Evolutionary conservation across 73 alveolate species (phyloP).

Genomic region (Paramecium tetraurelia): DNA sequence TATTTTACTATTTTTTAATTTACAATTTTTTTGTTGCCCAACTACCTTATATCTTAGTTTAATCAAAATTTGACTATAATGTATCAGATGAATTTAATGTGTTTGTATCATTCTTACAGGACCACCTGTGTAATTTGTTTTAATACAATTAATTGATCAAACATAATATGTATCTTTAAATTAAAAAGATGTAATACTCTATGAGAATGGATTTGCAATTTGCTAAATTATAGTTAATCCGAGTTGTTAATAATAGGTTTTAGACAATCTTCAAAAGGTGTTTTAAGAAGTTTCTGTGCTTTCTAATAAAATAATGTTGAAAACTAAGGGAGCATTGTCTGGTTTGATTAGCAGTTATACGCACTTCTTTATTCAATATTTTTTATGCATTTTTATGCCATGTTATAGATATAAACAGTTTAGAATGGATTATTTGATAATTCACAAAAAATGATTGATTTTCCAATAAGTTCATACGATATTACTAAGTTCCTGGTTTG

Average conservation of each 20-base stretch:
- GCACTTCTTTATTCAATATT: not conserved
- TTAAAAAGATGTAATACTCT: not conserved
- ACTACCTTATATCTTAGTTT: too few species aligned
- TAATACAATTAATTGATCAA: not conserved
- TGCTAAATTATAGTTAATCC: not conserved
- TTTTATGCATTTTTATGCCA: not conserved
- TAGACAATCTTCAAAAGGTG: not conserved
- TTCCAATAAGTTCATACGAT: not conserved
- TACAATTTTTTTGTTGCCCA: too few species aligned
- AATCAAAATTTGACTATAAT: too few species aligned
- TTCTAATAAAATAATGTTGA: not conserved
- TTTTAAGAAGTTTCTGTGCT: not conserved
- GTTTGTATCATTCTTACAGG: not conserved
- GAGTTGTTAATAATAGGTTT: not conserved
- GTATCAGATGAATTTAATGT: not conserved
- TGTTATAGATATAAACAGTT: not conserved
- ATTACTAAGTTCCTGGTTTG: not conserved
- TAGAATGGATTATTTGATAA: conserved; percentile 44
- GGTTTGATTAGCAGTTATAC: conserved; percentile 21
- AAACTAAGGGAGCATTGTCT: conserved; percentile 13
- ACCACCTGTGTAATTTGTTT: not conserved
- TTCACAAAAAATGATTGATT: not conserved
- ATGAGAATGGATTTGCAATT: conserved; percentile 4
- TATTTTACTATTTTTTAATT: too few species aligned
- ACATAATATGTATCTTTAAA: not conserved